A percentile compares a stretch with the other conserved stretches of the same genome.
These are phyloP conservation scores for Ophiostoma ips DNA, from an alignment of 2,329 filamentous ascomycete genomes.

Conservation along the genomic window DNA sequence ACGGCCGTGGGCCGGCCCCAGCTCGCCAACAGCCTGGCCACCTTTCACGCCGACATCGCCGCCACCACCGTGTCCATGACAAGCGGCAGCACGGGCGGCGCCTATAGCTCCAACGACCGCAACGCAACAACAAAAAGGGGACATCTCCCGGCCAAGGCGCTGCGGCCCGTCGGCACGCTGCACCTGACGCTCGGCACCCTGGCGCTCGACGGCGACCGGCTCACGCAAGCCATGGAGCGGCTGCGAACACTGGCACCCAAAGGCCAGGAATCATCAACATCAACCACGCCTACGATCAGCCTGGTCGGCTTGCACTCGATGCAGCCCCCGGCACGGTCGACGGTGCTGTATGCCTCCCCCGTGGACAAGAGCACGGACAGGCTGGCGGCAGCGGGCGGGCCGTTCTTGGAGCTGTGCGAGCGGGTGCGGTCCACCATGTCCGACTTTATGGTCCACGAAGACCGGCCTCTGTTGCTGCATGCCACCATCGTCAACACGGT, in stretches of 20 bases:
- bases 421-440: slow-evolving; percentile 40
- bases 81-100: slow-evolving; percentile 20
- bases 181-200: slow-evolving; percentile 84
- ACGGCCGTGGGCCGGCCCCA: slow-evolving; percentile 46
- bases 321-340: slow-evolving; percentile 36
- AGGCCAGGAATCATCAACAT: too few relatives aligned
- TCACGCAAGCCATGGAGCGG: slow-evolving; percentile 28
- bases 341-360: slow-evolving; percentile 53
- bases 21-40: slow-evolving; percentile 45
- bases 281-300: slow-evolving; percentile 25
- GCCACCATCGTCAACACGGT: slow-evolving; percentile 79
- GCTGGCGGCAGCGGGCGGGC: slow-evolving; percentile 27
- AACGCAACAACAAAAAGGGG: slow-evolving; percentile 1
- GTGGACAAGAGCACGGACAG: slow-evolving; percentile 35
- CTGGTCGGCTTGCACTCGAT: slow-evolving; percentile 47
- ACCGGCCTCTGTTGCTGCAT: slow-evolving; percentile 58
- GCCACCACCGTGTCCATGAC: slow-evolving; percentile 13
- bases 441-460: slow-evolving; percentile 41
- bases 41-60: slow-evolving; percentile 47
- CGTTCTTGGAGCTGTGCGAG: slow-evolving; percentile 44
- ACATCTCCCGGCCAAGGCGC: slow-evolving; percentile 48
- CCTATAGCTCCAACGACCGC: slow-evolving; percentile 15
- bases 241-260: slow-evolving; percentile 24
- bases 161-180: slow-evolving; percentile 65
- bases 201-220: slow-evolving; percentile 41